phyloP scores from a whole-genome alignment of 306 rosid species.

The Betula pendula region DNA sequence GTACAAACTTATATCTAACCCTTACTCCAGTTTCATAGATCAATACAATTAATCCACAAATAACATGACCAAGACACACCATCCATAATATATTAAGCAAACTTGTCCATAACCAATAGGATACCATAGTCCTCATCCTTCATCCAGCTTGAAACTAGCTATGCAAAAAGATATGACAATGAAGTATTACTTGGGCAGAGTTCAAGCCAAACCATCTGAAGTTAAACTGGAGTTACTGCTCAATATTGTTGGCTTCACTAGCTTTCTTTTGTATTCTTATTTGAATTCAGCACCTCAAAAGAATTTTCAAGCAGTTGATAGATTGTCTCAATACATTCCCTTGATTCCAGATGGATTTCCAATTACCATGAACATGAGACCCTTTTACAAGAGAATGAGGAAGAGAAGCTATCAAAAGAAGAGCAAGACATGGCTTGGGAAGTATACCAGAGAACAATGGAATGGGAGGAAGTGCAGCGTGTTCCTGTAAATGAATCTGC shows the following conservation, averaged over 20 bases:
- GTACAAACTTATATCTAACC: background rate
- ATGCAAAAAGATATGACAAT: background rate
- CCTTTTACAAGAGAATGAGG: constrained; percentile 91
- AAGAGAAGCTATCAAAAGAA: constrained; percentile 88
- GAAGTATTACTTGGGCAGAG: background rate
- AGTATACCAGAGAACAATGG: constrained; percentile 68
- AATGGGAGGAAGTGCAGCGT: constrained; percentile 92
- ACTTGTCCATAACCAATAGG: background rate
- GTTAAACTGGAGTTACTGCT: background rate
- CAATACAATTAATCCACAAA: background rate
- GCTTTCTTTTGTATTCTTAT: background rate
- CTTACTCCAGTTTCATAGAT: background rate
- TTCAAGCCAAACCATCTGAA: background rate
- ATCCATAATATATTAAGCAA: background rate
- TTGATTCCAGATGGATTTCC: constrained; percentile 74
- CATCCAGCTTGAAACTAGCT: background rate
- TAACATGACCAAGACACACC: background rate
- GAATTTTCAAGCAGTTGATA: constrained; percentile 8
- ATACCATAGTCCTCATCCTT: background rate
- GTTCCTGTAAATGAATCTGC: constrained; percentile 53
- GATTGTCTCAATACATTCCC: constrained; percentile 16
- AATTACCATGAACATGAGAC: constrained; percentile 89
- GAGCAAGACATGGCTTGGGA: constrained; percentile 99
- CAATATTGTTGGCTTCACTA: background rate
- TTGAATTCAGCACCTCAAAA: background rate